Conservation (phyloP, 164 flowering plant genomes). For the Macadamia integrifolia region DNA sequence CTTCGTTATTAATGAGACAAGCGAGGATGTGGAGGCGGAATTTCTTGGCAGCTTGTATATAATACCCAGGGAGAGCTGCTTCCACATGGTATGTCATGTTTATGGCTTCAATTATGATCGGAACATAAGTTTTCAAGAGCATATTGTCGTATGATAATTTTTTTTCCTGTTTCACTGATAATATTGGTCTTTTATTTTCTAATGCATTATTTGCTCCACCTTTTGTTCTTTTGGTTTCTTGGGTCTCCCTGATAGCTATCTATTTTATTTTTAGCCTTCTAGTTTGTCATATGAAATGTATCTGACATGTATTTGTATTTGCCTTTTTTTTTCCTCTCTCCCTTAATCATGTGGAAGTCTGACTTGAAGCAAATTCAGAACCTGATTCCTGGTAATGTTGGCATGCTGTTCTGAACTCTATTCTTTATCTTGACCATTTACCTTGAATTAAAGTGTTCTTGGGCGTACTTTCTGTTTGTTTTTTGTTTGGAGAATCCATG, state of each 20-base stretch:
- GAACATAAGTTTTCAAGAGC: background rate
- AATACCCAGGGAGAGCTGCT: slow-evolving; percentile 66
- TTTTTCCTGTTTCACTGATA: background rate
- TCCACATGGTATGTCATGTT: slow-evolving; percentile 64
- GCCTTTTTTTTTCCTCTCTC: background rate
- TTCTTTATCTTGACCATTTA: background rate
- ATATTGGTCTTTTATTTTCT: background rate
- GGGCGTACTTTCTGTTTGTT: background rate
- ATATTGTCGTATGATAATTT: background rate
- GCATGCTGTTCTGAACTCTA: slow-evolving; percentile 1
- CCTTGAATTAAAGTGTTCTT: background rate
- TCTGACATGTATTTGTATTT: slow-evolving; percentile 15
- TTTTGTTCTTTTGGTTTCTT: background rate
- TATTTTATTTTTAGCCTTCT: background rate
- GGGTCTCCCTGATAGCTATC: background rate
- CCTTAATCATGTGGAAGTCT: slow-evolving; percentile 57
- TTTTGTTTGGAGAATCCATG: background rate
- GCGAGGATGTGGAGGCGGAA: slow-evolving; percentile 65
- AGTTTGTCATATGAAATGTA: background rate
- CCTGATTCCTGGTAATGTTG: slow-evolving; percentile 73
- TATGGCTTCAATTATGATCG: background rate
- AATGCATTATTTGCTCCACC: background rate
- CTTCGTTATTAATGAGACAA: slow-evolving; percentile 49
- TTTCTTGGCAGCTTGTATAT: slow-evolving; percentile 45
- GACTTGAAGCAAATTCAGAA: slow-evolving; percentile 65